These are phyloP conservation scores for Rhododendron simsii DNA, from an alignment of 148 eudicot genomes.

Conservation along the genomic window DNA sequence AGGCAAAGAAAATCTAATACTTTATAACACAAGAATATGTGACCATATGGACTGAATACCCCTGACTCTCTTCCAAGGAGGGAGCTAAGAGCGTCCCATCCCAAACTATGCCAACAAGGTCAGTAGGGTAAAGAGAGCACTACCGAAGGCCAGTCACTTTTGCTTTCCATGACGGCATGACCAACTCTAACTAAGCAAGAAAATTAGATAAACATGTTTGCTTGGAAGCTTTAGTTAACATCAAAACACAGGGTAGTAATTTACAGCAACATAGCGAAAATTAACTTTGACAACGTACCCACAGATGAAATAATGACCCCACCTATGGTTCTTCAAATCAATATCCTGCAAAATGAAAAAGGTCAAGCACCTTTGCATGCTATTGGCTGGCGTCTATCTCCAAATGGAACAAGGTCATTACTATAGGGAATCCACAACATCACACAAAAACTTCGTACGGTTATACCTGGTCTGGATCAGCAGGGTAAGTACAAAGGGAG, in stretches of 20 bases:
- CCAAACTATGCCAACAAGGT: background rate
- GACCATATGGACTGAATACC: background rate
- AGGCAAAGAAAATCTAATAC: background rate
- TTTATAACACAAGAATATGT: background rate
- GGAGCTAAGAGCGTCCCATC: background rate
- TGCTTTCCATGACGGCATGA: background rate
- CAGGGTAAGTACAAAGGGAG: constrained; percentile 71
- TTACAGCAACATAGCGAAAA: background rate
- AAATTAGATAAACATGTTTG: background rate
- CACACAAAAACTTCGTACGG: background rate
- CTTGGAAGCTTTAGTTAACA: background rate
- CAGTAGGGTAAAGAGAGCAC: background rate
- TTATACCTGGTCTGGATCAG: constrained; percentile 69
- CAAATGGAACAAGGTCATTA: background rate
- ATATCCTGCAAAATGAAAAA: constrained; percentile 50
- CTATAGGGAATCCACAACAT: background rate
- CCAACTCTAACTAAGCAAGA: background rate
- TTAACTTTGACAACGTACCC: constrained; percentile 49
- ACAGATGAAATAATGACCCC: constrained; percentile 98
- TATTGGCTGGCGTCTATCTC: background rate
- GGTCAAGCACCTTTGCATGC: background rate
- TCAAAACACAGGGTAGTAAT: background rate
- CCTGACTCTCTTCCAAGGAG: background rate
- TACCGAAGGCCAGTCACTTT: background rate
- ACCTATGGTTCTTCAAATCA: constrained; percentile 84